Evolutionary conservation across 2,329 filamentous ascomycete genomes (phyloP), one percentile per base, ranked within the genome.

Genomic region (Penicillium olsonii): DNA sequence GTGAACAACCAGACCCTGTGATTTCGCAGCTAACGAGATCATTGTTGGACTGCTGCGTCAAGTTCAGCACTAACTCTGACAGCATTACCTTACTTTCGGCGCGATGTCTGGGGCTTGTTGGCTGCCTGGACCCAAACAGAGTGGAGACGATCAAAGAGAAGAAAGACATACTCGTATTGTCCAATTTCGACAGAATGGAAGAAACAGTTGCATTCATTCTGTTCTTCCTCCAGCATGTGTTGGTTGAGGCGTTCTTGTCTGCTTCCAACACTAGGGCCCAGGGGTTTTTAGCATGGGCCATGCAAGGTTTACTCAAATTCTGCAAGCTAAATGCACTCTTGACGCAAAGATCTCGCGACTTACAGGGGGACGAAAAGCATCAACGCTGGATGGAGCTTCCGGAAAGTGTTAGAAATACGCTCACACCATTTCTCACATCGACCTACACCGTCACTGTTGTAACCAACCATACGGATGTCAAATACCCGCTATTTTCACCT

Each of bases 161-260:
- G 59, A 85, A 83, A 55, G 87, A 90, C n/a, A 88, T 96, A 45
- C 83, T 97, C 19, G 84, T 97, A 42, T 73, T 92, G 31, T 87
- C 88, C 42, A 97, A 99, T 66, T 97, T 99, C 62, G 83, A 87
- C 37, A 81, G 83, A 38, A 78, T 83, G 14, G 82, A 83, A 42
- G 92, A 99, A 67, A 88, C 87, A 0, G 86, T 90, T 14, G 85
- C 94, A 54, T 99, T 97, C 69, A 84, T 90, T 7, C 78, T 94
- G 34, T 91, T 92, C 62, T 79, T 96, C 39, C 78, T 99, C 14
- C 87, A 96, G 62, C 82, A 95, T 64, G 87, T 96, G 7, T 76
- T 99, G 10, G 90, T 97, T 20, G 91, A 92, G 53, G 87, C 92
- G 0, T 99, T 99, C 65, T 77, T 95, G 37, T 95, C 92, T 1